Percentiles rank a stretch among this genome's conserved stretches.
phyloP scores from a whole-genome alignment of 179 eudicot species.

The Beta lomatogona region DNA sequence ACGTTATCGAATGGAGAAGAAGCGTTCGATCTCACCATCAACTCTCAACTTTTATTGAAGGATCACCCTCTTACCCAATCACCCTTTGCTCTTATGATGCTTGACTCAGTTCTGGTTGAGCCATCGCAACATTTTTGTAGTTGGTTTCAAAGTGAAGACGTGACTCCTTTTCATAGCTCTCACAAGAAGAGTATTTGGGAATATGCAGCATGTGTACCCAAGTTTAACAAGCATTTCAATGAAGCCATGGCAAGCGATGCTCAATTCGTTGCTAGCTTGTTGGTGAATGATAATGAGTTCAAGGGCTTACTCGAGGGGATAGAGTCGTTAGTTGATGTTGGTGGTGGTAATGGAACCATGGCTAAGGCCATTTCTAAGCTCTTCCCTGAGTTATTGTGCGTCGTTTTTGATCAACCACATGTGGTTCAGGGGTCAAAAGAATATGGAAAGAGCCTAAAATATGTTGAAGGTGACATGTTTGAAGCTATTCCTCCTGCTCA shows the following conservation, averaged over 20 bases:
- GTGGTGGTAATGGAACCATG: not conserved
- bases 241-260: not conserved
- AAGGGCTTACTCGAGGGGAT: not conserved
- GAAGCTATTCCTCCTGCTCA: slow-evolving; percentile 32
- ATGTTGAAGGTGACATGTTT: slow-evolving; percentile 30
- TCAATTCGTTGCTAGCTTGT: not conserved
- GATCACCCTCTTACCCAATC: not conserved
- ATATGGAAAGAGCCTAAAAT: slow-evolving; percentile 23
- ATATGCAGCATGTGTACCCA: not conserved
- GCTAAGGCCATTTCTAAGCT: not conserved
- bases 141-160: not conserved
- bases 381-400: slow-evolving; percentile 1
- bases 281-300: not conserved
- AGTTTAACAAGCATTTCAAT: not conserved
- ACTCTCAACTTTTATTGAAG: not conserved
- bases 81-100: not conserved
- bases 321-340: not conserved
- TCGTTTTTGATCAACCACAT: slow-evolving; percentile 34
- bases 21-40: not conserved
- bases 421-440: slow-evolving; percentile 25
- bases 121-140: not conserved
- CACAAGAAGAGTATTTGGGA: not conserved
- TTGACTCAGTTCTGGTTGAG: not conserved
- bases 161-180: not conserved
- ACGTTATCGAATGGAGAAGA: not conserved